Evolutionary conservation across 2,329 filamentous ascomycete genomes (phyloP), one percentile per base, ranked within the genome.

Genomic region (Bipolaris oryzae): DNA sequence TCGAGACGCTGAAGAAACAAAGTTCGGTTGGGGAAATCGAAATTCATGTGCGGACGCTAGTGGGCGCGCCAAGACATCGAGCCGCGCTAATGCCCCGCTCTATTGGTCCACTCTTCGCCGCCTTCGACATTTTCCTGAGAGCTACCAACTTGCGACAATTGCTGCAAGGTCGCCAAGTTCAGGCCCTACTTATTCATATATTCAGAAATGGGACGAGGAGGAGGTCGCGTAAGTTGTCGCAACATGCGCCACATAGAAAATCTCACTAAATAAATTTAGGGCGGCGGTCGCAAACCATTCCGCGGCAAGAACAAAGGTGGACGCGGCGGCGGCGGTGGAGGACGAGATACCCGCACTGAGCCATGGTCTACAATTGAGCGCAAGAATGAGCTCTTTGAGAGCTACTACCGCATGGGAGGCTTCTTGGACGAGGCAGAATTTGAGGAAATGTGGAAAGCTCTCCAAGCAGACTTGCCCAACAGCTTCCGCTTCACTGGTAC

Each of bases 401-500:
- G 83, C 62, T 98, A 90, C 80, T 99, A 99, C 82, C 63, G 81
- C 84, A 60, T 82, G 93, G 72, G 73, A 28, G 83, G 90, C 5
- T 85, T 92, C 57, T 80, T 98, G 7, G 84, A 89, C 0, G 90
- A 92, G 47, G 86, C 88, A 43, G 94, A 98, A 79, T 87, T 85
- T 70, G 82, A 87, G 54, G 83, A 85, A 9, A 98, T 97, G 78
- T 99, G 95, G 95, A 84, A 85, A 35, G 86, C 90, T 0, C 81
- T 98, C 74, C 86, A 87, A 70, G 86, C 89, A 62, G 93, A 98
- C 74, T 81, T 99, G 48, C 95, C 95, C 53, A 98, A 97, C 80
- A 97, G 93, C 78, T 99, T 98, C 81, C 88, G 95, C 60, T 99
- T 99, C 79, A 96, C 92, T 58, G 95, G 95, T 35, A 97, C 92